A percentile compares a stretch with the other conserved stretches of the same genome.
These are phyloP conservation scores for Pseudogymnoascus sp. DNA, from an alignment of 2,329 filamentous ascomycete genomes.

Conservation along the genomic window DNA sequence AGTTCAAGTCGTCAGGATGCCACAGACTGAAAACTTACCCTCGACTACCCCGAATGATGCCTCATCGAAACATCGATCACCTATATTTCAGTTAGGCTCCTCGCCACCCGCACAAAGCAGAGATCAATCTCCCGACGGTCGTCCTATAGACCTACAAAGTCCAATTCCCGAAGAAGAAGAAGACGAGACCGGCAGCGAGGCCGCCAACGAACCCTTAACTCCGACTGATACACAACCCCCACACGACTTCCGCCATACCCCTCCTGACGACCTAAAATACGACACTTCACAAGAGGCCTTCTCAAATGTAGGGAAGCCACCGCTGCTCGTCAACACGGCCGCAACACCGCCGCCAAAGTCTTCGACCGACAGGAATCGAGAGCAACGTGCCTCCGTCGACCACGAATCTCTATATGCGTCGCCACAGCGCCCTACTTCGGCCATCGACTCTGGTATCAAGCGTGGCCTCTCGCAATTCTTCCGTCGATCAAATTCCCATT, in stretches of 20 bases:
- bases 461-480: slow-evolving; percentile 34
- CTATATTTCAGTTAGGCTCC: neutral
- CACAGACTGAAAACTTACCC: neutral
- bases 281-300: slow-evolving; percentile 8
- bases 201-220: slow-evolving; percentile 52
- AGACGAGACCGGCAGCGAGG: slow-evolving; percentile 50
- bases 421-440: neutral
- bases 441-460: neutral
- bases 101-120: neutral
- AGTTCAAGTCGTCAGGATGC: slow-evolving; percentile 2
- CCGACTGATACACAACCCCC: slow-evolving; percentile 51
- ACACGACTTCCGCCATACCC: slow-evolving; percentile 40
- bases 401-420: neutral
- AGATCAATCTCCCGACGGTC: slow-evolving; percentile 19
- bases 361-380: neutral
- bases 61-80: neutral
- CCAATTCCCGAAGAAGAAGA: slow-evolving; percentile 50
- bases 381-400: neutral
- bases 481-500: slow-evolving; percentile 8
- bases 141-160: slow-evolving; percentile 41
- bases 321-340: slow-evolving; percentile 21
- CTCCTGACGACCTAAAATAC: slow-evolving; percentile 25
- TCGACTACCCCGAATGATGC: neutral
- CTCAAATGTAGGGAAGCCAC: slow-evolving; percentile 15
- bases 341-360: slow-evolving; percentile 19